phyloP scores from a whole-genome alignment of 2,329 filamentous ascomycete species.

The Hysterium pulicare region DNA sequence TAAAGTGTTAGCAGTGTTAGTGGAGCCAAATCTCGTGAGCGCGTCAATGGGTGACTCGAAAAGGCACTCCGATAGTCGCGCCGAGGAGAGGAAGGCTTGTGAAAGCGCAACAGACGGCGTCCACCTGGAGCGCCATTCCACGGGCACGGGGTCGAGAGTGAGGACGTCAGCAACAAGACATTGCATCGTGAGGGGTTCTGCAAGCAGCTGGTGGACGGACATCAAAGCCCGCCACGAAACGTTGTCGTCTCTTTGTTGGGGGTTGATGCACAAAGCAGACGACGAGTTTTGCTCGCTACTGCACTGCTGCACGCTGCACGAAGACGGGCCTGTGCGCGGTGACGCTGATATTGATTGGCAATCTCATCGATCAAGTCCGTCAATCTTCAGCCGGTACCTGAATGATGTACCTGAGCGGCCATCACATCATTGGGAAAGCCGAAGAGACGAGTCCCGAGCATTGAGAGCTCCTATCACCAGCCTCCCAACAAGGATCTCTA shows the following conservation, averaged over 20 bases:
- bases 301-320: too few species aligned
- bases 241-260: constrained; percentile 2
- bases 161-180: not conserved
- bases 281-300: too few species aligned
- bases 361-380: too few species aligned
- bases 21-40: constrained; percentile 21
- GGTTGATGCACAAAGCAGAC: not conserved
- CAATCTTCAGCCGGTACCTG: constrained; percentile 18
- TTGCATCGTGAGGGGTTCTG: not conserved
- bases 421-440: constrained; percentile 1
- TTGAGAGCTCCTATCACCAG: not conserved
- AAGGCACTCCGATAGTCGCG: constrained; percentile 4
- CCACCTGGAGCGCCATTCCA: not conserved
- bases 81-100: too few species aligned
- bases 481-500: constrained; percentile 1
- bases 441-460: too few species aligned
- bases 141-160: not conserved
- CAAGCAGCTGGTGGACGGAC: not conserved
- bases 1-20: constrained; percentile 10
- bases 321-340: too few species aligned
- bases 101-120: constrained; percentile 14
- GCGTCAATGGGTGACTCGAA: constrained; percentile 9
- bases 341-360: too few species aligned
- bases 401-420: constrained; percentile 16
- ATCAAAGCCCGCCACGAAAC: not conserved